Evolutionary conservation across 2,329 filamentous ascomycete species (phyloP).

Genomic region (Talaromyces sp.): DNA sequence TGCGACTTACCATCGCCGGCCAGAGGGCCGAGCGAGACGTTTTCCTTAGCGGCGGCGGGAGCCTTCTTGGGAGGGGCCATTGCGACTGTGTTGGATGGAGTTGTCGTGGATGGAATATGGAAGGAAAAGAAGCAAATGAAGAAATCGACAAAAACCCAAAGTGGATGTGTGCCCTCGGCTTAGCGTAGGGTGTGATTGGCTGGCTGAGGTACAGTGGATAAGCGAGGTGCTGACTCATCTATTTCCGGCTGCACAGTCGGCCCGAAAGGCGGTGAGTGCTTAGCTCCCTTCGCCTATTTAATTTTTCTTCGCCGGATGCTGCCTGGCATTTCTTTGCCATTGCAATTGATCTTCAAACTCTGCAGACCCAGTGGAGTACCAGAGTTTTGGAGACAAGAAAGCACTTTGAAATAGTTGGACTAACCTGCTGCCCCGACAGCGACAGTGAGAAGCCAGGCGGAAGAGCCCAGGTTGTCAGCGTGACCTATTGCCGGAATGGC

Average conservation of each 20-base stretch:
- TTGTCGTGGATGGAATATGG: slow-evolving; percentile 48
- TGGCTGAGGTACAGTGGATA: slow-evolving; percentile 10
- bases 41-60: slow-evolving; percentile 83
- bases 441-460: background rate
- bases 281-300: slow-evolving; percentile 30
- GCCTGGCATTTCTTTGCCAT: background rate
- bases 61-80: slow-evolving; percentile 86
- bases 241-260: slow-evolving; percentile 26
- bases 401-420: background rate
- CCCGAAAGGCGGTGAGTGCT: slow-evolving; percentile 30
- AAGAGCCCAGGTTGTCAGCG: slow-evolving; percentile 2
- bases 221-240: slow-evolving; percentile 33
- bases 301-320: slow-evolving; percentile 21
- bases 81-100: slow-evolving; percentile 55
- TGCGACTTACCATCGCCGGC: slow-evolving; percentile 80
- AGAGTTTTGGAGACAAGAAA: background rate
- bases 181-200: slow-evolving; percentile 33
- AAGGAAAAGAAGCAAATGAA: slow-evolving; percentile 30
- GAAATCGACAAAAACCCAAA: slow-evolving; percentile 30
- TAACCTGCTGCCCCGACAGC: background rate
- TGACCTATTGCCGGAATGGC: slow-evolving; percentile 30
- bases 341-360: slow-evolving; percentile 19
- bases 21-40: slow-evolving; percentile 96
- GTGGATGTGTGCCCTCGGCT: slow-evolving; percentile 44
- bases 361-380: slow-evolving; percentile 7